Conservation (phyloP, 495 filamentous ascomycete species). For the Aspergillus coremiiformis region DNA sequence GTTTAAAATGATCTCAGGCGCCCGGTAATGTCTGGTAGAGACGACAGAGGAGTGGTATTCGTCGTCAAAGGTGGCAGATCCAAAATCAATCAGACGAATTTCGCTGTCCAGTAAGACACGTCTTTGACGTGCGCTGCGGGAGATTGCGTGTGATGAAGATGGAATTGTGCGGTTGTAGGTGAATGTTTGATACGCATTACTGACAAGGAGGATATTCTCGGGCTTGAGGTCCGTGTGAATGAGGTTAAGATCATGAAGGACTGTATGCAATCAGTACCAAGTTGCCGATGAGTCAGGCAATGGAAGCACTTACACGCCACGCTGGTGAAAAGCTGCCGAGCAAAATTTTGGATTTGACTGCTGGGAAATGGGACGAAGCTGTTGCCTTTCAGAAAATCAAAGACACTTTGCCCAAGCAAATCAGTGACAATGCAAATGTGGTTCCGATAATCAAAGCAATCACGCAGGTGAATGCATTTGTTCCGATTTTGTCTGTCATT, state of each 20-base stretch:
- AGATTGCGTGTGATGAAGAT: constrained; percentile 71
- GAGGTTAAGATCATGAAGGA: constrained; percentile 93
- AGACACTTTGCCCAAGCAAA: constrained; percentile 90
- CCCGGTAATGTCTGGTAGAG: constrained; percentile 90
- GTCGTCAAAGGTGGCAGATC: constrained; percentile 95
- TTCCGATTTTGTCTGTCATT: constrained; percentile 92
- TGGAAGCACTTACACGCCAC: constrained; percentile 76
- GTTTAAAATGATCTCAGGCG: constrained; percentile 94
- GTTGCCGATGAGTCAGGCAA: not conserved
- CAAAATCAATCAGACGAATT: constrained; percentile 96
- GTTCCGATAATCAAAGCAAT: constrained; percentile 95
- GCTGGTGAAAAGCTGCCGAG: constrained; percentile 91
- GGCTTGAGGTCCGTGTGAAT: constrained; percentile 98
- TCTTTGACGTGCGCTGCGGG: constrained; percentile 73
- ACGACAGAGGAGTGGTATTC: constrained; percentile 98
- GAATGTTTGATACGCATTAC: constrained; percentile 87
- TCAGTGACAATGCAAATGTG: constrained; percentile 99
- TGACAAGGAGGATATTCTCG: constrained; percentile 93
- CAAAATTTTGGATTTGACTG: constrained; percentile 96
- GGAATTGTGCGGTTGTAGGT: constrained; percentile 94
- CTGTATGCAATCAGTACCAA: constrained; percentile 37
- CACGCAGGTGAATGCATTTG: constrained; percentile 91
- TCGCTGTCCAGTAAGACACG: constrained; percentile 90
- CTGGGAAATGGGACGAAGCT: constrained; percentile 96
- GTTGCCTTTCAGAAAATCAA: constrained; percentile 96